phyloP scores from a whole-genome alignment of 148 eudicot genomes.

The Camellia lanceoleosa region DNA sequence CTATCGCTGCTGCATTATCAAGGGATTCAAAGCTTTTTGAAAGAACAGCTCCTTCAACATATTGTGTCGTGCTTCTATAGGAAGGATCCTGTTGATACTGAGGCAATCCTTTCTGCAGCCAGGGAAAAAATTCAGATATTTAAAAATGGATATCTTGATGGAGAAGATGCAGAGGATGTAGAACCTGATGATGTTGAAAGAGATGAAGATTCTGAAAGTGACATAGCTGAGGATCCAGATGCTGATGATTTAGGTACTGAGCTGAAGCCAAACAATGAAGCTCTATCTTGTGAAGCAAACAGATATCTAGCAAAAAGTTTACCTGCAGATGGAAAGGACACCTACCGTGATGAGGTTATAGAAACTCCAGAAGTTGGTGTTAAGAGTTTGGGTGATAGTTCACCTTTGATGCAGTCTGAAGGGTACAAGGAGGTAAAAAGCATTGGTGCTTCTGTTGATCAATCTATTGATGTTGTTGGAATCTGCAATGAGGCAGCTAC shows the following conservation, averaged over 20 bases:
- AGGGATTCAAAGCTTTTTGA: conserved; percentile 92
- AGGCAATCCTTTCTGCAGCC: conserved; percentile 57
- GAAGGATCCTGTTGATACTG: conserved; percentile 77
- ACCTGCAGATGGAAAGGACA: conserved; percentile 31
- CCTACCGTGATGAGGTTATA: conserved; percentile 15
- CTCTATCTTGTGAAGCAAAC: conserved; percentile 28
- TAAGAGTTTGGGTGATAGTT: conserved; percentile 21
- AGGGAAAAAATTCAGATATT: conserved; percentile 66
- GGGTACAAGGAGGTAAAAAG: conserved; percentile 26
- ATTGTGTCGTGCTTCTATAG: conserved; percentile 75
- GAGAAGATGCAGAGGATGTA: conserved; percentile 64
- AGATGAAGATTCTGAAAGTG: conserved; percentile 88
- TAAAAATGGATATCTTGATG: conserved; percentile 60
- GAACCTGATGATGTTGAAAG: conserved; percentile 74
- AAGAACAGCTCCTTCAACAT: conserved; percentile 95
- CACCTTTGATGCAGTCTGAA: conserved; percentile 33
- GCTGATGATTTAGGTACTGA: conserved; percentile 59
- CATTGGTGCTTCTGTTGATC: conserved; percentile 35
- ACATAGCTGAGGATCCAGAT: conserved; percentile 79
- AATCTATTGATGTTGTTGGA: conserved; percentile 29
- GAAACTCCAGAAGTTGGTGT: conserved; percentile 30
- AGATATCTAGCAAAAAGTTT: conserved; percentile 22
- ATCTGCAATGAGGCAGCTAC: conserved; percentile 23
- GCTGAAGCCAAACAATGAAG: conserved; percentile 36
- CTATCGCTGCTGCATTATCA: conserved; percentile 92